These are phyloP conservation scores for Yamadazyma blattariae DNA, from an alignment of 1,139 yeast species.

Conservation along the genomic window DNA sequence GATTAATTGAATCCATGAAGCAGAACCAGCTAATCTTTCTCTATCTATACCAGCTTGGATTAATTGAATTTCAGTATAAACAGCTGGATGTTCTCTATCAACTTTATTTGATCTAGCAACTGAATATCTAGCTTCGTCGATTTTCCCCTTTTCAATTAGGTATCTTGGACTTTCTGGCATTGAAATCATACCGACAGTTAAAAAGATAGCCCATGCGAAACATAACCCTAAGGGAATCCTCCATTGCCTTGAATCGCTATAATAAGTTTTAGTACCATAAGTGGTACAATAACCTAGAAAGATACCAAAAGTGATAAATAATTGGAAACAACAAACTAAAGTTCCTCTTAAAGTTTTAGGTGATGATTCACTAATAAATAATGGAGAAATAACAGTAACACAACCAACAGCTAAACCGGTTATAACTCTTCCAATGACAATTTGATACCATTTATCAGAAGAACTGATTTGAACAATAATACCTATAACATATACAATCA, in stretches of 20 bases:
- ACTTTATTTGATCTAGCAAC: constrained; percentile 62
- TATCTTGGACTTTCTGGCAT: constrained; percentile 69
- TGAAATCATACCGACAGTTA: constrained; percentile 51
- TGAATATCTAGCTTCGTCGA: constrained; percentile 47
- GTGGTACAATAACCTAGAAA: constrained; percentile 65
- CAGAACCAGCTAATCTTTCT: constrained; percentile 62
- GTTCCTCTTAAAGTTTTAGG: constrained; percentile 72
- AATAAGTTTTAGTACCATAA: constrained; percentile 55
- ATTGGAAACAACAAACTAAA: constrained; percentile 67
- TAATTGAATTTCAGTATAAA: constrained; percentile 54
- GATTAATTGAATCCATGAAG: constrained; percentile 64
- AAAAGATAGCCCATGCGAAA: constrained; percentile 55
- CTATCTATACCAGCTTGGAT: constrained; percentile 64
- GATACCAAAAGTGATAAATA: constrained; percentile 67
- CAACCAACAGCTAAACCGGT: constrained; percentile 74
- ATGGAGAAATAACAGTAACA: constrained; percentile 61
- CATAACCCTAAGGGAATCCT: constrained; percentile 62
- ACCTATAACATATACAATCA: constrained; percentile 49
- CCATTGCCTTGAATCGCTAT: constrained; percentile 57
- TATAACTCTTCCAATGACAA: constrained; percentile 58
- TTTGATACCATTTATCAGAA: constrained; percentile 45
- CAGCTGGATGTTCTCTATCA: constrained; percentile 53
- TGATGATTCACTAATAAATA: constrained; percentile 69
- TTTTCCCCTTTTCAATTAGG: constrained; percentile 35
- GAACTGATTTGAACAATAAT: constrained; percentile 42